Evolutionary conservation across 306 rosid genomes (phyloP).

Genomic region (Quercus gilva): DNA sequence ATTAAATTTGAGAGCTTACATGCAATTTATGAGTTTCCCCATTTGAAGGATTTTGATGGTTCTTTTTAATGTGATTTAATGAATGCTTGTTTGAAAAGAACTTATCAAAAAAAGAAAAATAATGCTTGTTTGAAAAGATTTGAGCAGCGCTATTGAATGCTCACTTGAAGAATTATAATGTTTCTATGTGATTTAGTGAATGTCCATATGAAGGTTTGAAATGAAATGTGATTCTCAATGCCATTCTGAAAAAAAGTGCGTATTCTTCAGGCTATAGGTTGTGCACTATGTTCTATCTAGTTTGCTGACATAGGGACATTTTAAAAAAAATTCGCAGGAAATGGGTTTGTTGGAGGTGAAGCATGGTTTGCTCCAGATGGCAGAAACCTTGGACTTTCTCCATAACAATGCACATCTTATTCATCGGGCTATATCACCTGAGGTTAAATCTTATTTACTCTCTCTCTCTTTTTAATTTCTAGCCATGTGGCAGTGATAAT

Average conservation of each 20-base stretch:
- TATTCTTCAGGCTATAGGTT: neutral
- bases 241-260: neutral
- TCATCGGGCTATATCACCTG: conserved; percentile 92
- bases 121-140: neutral
- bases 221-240: neutral
- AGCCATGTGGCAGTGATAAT: neutral
- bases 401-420: conserved; percentile 88
- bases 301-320: neutral
- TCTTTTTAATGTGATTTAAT: neutral
- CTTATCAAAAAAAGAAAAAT: no score
- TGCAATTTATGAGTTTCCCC: neutral
- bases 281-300: neutral
- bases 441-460: conserved; percentile 41
- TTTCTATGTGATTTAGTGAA: neutral
- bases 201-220: neutral
- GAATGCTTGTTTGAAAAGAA: neutral
- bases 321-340: conserved; percentile 38
- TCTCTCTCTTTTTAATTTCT: neutral
- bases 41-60: neutral
- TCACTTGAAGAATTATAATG: no score
- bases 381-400: conserved; percentile 89
- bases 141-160: neutral
- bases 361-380: conserved; percentile 94
- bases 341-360: conserved; percentile 94
- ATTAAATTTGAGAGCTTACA: neutral